These are phyloP conservation scores for Ustilago hordei DNA, from an alignment of 1,284 basidiomycete species.

Conservation along the genomic window DNA sequence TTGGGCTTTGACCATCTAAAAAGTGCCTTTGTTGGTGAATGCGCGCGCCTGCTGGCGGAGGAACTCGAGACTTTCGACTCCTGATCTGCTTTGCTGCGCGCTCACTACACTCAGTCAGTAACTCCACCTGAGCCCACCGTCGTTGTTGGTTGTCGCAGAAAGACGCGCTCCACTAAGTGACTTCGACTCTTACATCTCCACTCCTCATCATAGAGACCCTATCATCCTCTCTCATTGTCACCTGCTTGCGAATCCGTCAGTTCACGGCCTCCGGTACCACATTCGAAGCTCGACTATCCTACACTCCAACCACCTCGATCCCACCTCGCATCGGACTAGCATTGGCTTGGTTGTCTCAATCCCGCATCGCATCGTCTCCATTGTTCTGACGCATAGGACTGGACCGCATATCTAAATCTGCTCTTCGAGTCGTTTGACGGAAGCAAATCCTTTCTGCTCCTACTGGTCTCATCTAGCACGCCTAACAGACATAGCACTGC, in stretches of 20 bases:
- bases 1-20: conserved; percentile 15
- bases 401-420: not conserved
- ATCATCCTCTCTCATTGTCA: conserved; percentile 1
- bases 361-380: not conserved
- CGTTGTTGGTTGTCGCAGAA: conserved; percentile 1
- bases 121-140: conserved; percentile 10
- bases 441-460: not conserved
- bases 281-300: not conserved
- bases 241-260: not conserved
- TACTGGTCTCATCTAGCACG: not conserved
- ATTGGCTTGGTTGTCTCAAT: not conserved
- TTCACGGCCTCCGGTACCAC: not conserved
- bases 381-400: not conserved
- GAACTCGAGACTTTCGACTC: not conserved
- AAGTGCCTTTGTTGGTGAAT: not conserved
- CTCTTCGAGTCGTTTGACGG: not conserved
- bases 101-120: not conserved
- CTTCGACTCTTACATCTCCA: not conserved
- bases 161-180: not conserved
- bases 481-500: not conserved
- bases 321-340: conserved; percentile 1
- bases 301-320: conserved; percentile 16
- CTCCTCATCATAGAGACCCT: not conserved
- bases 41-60: conserved; percentile 7
- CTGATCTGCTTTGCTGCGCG: conserved; percentile 13